Evolutionary conservation across 768 basidiomycete species (phyloP).

Genomic region (Trametes cingulata): DNA sequence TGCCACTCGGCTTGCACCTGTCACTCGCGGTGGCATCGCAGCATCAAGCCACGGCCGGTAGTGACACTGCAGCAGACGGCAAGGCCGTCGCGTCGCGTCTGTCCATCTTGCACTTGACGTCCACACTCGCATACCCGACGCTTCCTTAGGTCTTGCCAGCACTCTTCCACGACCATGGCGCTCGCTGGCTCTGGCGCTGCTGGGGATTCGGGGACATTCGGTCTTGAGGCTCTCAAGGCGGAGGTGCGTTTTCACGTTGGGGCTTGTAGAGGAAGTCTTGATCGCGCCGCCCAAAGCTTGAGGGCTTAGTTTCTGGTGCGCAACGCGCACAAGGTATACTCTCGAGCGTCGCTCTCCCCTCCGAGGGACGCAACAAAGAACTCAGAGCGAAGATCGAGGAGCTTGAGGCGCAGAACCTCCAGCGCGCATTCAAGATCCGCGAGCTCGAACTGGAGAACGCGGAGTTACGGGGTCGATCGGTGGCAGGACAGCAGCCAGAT

Average conservation of each 20-base stretch:
- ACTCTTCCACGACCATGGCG: not conserved
- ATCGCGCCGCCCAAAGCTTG: slow-evolving; percentile 1
- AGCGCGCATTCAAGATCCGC: slow-evolving; percentile 31
- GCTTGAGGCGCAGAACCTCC: slow-evolving; percentile 37
- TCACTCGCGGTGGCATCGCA: not conserved
- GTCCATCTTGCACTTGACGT: not conserved
- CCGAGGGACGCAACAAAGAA: slow-evolving; percentile 28
- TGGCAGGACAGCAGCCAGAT: slow-evolving; percentile 33
- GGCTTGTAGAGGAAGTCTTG: not conserved
- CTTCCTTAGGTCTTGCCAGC: not conserved
- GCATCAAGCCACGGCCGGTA: not conserved
- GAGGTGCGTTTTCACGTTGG: not conserved
- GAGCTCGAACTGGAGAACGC: slow-evolving; percentile 35
- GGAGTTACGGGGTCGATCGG: slow-evolving; percentile 35
- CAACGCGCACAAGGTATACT: slow-evolving; percentile 33
- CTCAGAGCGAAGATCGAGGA: slow-evolving; percentile 36
- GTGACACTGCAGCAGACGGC: not conserved
- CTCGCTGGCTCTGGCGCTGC: not conserved
- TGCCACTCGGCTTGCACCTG: not conserved
- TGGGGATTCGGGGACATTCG: not conserved
- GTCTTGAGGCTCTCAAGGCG: not conserved
- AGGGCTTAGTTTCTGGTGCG: not conserved
- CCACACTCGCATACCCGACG: not conserved
- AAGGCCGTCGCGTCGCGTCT: not conserved
- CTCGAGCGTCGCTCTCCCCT: slow-evolving; percentile 21